Percentiles rank a stretch among this genome's conserved stretches.
Evolutionary conservation across 2,329 filamentous ascomycete genomes (phyloP).

Genomic region (Phoma herbarum): DNA sequence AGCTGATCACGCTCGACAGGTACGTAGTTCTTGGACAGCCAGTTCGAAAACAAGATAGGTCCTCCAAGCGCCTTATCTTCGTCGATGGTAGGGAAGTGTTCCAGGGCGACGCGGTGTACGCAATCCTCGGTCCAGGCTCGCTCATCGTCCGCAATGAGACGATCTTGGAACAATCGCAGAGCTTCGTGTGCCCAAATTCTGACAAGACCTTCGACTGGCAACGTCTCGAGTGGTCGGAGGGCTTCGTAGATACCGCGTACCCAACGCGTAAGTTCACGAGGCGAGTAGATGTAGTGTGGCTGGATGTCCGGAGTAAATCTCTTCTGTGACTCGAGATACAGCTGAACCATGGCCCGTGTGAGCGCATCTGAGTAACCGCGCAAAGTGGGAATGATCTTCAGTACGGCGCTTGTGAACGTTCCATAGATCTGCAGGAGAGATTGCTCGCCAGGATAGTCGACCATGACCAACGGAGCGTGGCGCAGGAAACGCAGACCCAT

Average conservation of each 20-base stretch:
- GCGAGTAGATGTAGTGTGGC: constrained; percentile 98
- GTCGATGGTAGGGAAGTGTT: constrained; percentile 95
- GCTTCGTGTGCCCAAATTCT: constrained; percentile 99
- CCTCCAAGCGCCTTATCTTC: constrained; percentile 87
- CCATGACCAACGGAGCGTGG: constrained; percentile 98
- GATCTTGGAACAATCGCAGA: constrained; percentile 94
- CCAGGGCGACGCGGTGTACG: constrained; percentile 83
- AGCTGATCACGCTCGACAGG: constrained; percentile 95
- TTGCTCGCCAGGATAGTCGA: constrained; percentile 95
- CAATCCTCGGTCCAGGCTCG: constrained; percentile 93
- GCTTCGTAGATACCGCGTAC: constrained; percentile 97
- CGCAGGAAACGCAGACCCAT: constrained; percentile 93
- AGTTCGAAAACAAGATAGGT: constrained; percentile 98
- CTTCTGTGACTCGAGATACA: constrained; percentile 94
- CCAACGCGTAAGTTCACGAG: constrained; percentile 97
- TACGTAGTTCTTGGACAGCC: constrained; percentile 98
- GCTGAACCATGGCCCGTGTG: constrained; percentile 96
- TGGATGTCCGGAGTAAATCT: constrained; percentile 96
- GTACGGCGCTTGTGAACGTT: constrained; percentile 93
- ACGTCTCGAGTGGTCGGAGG: constrained; percentile 86
- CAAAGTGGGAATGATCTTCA: constrained; percentile 96
- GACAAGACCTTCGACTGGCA: constrained; percentile 89
- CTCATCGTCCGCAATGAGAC: constrained; percentile 93
- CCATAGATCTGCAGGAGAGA: constrained; percentile 98
- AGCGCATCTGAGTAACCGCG: constrained; percentile 93